Evolutionary conservation across 805 yeast genomes (phyloP).

Genomic region (Teunomyces cretensis): DNA sequence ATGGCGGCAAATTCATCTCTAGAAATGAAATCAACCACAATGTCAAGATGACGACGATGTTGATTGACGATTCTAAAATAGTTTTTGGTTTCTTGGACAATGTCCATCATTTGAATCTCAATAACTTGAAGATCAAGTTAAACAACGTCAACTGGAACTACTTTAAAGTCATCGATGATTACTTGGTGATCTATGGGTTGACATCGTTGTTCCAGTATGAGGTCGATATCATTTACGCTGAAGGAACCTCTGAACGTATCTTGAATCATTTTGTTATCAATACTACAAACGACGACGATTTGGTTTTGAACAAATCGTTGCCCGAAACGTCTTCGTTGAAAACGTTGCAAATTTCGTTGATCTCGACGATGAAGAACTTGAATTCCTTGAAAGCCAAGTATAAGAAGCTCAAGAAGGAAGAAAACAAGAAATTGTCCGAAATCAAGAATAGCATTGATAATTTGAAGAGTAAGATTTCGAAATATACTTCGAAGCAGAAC

Average conservation of each 20-base stretch:
- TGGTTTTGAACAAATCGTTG: constrained; percentile 24
- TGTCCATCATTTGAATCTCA: constrained; percentile 6
- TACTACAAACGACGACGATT: constrained; percentile 23
- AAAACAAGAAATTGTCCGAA: constrained; percentile 34
- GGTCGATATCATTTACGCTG: constrained; percentile 24
- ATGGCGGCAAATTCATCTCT: constrained; percentile 20
- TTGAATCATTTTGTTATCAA: constrained; percentile 28
- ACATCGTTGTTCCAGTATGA: constrained; percentile 39
- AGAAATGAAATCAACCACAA: neutral
- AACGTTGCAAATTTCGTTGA: constrained; percentile 34
- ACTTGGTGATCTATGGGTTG: constrained; percentile 33
- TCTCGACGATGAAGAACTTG: constrained; percentile 29
- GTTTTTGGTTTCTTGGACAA: constrained; percentile 25
- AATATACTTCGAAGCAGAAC: constrained; percentile 21
- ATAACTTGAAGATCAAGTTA: constrained; percentile 20
- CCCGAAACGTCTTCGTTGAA: constrained; percentile 25
- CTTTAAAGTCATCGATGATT: constrained; percentile 17
- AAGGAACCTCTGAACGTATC: constrained; percentile 7
- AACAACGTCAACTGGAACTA: constrained; percentile 37
- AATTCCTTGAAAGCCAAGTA: constrained; percentile 20
- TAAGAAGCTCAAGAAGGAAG: constrained; percentile 38
- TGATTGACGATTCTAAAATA: constrained; percentile 31
- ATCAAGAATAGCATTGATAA: constrained; percentile 32
- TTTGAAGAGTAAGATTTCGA: constrained; percentile 30
- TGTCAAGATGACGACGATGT: constrained; percentile 20